Base-by-base conservation (phyloP, 2,329 filamentous ascomycete species). In the Aspergillus glaucus region DNA sequence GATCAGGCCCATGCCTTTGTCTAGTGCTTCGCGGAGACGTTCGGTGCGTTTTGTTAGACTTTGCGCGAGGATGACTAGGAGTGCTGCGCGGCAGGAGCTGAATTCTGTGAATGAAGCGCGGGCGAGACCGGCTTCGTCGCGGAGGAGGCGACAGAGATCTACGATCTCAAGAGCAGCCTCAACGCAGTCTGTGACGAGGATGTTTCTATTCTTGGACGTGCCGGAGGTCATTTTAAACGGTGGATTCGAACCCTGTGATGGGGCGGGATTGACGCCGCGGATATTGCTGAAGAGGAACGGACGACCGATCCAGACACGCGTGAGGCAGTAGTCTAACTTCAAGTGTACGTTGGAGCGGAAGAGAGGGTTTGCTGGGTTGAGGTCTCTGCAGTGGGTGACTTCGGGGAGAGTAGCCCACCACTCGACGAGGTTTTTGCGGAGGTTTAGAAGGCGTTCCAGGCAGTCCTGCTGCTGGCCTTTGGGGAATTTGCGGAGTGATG, bases 41-140 rank as follows among this genome's bases (percentile, higher is more conserved):
- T 71, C 67, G 1, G 69, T 70, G 12, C 67, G 65, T 43, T 70
- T 69, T 2, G 66, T 69, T 15, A 72, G 51, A 15, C 65, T 67
- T 41, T 71, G 68, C 0, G 69, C 69, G 6, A 72, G 53, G 14
- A 71, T 69, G 24, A 79, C 77, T 2, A 80, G 66, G 5, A 80
- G 63, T 7, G 78, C 77, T 8, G 76, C 77, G 39, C 78, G 76
- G 45, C 76, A 79, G 3, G 77, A 75, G 57, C 75, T 78, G 56
- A 79, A 80, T 53, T 80, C 78, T 3, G 76, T 79, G 55, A 79
- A 80, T 0, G 76, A 79, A 2, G 77, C 75, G 26, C 76, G 72
- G 5, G 78, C 77, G 46, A 80, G 74, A 14, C 77, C 78, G 12
- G 75, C 72, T n/a, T 72, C 75, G 41, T 73, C 72, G 36, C 74